Evolutionary conservation across 2,329 filamentous ascomycete genomes (phyloP).

Genomic region (Cladophialophora exuberans): DNA sequence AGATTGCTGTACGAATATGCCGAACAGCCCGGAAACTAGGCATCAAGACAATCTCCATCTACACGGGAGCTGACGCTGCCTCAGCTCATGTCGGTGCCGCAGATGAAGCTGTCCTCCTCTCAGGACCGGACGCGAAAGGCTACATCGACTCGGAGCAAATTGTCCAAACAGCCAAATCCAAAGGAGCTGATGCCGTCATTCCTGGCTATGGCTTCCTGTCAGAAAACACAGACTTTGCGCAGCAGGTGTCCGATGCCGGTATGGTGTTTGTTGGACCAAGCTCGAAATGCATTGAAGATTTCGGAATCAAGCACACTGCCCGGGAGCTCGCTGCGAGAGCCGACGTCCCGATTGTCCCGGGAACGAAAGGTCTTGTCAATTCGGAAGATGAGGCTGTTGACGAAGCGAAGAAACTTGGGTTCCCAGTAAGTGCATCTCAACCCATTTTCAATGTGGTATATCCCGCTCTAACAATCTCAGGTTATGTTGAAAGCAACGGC

Average conservation of each 20-base stretch:
- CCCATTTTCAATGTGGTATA: background rate
- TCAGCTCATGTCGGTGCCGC: slow-evolving; percentile 59
- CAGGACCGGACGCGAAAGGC: slow-evolving; percentile 51
- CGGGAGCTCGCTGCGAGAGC: slow-evolving; percentile 57
- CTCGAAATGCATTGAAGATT: slow-evolving; percentile 56
- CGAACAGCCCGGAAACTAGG: slow-evolving; percentile 49
- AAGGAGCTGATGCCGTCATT: slow-evolving; percentile 60
- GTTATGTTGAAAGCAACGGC: slow-evolving; percentile 80
- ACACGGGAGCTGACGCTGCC: slow-evolving; percentile 59
- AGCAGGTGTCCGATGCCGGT: slow-evolving; percentile 55
- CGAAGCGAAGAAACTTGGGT: slow-evolving; percentile 51
- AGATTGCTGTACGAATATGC: slow-evolving; percentile 60
- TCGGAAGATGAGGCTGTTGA: slow-evolving; percentile 52
- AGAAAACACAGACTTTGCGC: slow-evolving; percentile 66
- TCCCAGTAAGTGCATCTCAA: slow-evolving; percentile 45
- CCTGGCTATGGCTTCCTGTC: slow-evolving; percentile 70
- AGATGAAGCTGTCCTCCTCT: slow-evolving; percentile 56
- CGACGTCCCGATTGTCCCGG: slow-evolving; percentile 59
- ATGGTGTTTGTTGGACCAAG: slow-evolving; percentile 64
- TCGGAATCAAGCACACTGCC: slow-evolving; percentile 64
- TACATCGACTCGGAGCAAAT: slow-evolving; percentile 46
- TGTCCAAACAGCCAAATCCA: slow-evolving; percentile 55
- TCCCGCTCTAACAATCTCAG: slow-evolving; percentile 6
- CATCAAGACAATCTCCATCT: slow-evolving; percentile 60
- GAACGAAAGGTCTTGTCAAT: slow-evolving; percentile 53